phyloP scores from a whole-genome alignment of 2,329 filamentous ascomycete genomes.

The Penicillium sp. region DNA sequence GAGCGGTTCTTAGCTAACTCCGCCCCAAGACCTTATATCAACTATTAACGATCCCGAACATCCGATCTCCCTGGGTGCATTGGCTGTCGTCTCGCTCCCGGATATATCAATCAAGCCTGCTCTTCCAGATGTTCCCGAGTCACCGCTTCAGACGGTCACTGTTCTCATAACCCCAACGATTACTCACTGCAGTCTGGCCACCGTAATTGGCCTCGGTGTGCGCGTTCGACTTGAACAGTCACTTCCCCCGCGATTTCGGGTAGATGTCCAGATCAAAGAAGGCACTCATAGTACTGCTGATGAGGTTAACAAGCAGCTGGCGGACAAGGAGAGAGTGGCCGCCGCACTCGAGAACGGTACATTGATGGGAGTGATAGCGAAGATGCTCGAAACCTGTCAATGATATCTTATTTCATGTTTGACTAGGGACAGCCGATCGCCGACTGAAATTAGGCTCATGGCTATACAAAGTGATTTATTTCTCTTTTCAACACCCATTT shows the following conservation, averaged over 20 bases:
- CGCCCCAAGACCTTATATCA: conserved; percentile 77
- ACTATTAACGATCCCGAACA: conserved; percentile 97
- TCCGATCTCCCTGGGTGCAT: conserved; percentile 86
- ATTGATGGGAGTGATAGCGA: conserved; percentile 82
- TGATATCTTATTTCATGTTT: conserved; percentile 39
- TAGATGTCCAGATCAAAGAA: conserved; percentile 93
- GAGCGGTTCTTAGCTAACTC: not conserved
- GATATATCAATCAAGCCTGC: conserved; percentile 82
- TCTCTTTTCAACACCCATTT: conserved; percentile 8
- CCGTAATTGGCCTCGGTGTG: conserved; percentile 92
- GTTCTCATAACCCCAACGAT: conserved; percentile 96
- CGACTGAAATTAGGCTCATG: conserved; percentile 23
- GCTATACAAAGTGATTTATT: conserved; percentile 19
- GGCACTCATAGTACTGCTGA: conserved; percentile 95
- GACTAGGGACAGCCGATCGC: not conserved
- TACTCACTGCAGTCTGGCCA: conserved; percentile 94
- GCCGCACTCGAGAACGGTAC: conserved; percentile 94
- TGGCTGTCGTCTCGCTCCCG: conserved; percentile 93
- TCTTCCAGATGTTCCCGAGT: conserved; percentile 60
- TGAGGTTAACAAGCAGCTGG: conserved; percentile 95
- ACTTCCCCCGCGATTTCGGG: conserved; percentile 85
- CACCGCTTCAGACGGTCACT: conserved; percentile 73
- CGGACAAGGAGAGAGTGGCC: conserved; percentile 94
- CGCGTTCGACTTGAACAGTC: conserved; percentile 89
- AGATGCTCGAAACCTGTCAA: conserved; percentile 88